Conservation (phyloP, 2,329 filamentous ascomycete species). For the Aspergillus floridensis region DNA sequence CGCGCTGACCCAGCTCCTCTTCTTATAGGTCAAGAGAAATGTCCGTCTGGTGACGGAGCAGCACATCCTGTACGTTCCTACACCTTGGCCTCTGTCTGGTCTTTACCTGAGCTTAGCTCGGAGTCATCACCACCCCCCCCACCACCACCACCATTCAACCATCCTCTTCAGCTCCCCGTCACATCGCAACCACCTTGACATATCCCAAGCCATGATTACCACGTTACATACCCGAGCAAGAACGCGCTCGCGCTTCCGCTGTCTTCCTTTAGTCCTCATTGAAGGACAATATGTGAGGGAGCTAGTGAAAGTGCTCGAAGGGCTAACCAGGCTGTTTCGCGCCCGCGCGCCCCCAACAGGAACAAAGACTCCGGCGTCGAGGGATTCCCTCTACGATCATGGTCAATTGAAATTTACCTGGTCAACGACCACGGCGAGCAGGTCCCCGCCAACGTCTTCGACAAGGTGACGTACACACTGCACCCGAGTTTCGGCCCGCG, state of each 20-base stretch:
- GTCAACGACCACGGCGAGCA: slow-evolving; percentile 84
- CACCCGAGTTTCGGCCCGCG: slow-evolving; percentile 90
- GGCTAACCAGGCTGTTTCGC: background rate
- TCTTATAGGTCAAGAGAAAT: slow-evolving; percentile 68
- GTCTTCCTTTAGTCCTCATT: background rate
- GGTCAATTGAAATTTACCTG: slow-evolving; percentile 83
- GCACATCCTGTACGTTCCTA: slow-evolving; percentile 70
- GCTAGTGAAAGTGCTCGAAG: background rate
- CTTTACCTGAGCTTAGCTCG: slow-evolving; percentile 4
- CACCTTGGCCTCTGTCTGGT: slow-evolving; percentile 12
- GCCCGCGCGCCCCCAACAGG: slow-evolving; percentile 45
- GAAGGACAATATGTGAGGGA: background rate
- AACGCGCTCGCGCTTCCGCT: slow-evolving; percentile 1
- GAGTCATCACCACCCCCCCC: background rate
- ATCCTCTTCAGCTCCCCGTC: slow-evolving; percentile 6
- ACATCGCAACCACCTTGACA: background rate
- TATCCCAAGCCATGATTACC: background rate
- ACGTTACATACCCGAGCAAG: background rate
- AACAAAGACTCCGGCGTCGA: slow-evolving; percentile 78
- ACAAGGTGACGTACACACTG: slow-evolving; percentile 87
- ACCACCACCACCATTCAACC: background rate
- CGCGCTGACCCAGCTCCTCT: slow-evolving; percentile 19
- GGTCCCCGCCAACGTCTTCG: slow-evolving; percentile 78
- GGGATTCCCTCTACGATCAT: slow-evolving; percentile 88
- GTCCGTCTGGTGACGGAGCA: slow-evolving; percentile 94